phyloP scores from a whole-genome alignment of 2,329 filamentous ascomycete genomes.

The Ceratocystis ficicola region DNA sequence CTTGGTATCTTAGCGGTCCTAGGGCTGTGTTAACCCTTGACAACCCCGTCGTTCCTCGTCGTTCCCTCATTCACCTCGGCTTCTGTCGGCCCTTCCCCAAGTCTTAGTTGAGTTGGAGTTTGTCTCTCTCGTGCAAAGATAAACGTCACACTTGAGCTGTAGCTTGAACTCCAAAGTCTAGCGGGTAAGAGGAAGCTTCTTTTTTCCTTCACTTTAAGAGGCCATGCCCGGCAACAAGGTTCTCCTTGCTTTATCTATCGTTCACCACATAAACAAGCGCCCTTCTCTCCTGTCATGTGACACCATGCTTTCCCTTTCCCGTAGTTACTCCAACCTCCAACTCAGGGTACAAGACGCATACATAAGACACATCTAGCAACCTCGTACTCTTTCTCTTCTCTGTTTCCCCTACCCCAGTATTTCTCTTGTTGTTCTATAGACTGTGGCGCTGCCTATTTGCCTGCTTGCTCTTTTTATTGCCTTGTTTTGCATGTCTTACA shows the following conservation, averaged over 20 bases:
- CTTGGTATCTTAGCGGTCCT: not conserved
- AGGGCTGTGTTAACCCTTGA: not conserved
- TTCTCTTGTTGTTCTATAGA: not conserved
- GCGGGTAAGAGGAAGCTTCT: not conserved
- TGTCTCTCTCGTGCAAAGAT: not conserved
- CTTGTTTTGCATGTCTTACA: not conserved
- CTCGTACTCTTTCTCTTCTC: not conserved
- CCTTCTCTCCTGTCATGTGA: not conserved
- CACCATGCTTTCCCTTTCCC: not conserved
- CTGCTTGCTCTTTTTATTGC: not conserved
- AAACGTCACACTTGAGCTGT: not conserved
- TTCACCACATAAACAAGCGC: not conserved
- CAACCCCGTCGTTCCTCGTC: not conserved
- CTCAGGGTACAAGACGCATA: not conserved
- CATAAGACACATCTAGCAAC: not conserved
- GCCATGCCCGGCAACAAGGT: not conserved
- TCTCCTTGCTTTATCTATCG: not conserved
- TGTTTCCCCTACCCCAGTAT: not conserved
- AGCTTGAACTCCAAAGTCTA: not conserved
- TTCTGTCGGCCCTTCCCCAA: not conserved
- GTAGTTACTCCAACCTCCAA: slow-evolving; percentile 1
- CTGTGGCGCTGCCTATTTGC: not conserved
- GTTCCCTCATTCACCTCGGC: not conserved
- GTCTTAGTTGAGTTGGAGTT: slow-evolving; percentile 6
- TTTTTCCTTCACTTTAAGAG: not conserved